phyloP scores from a whole-genome alignment of 2,329 filamentous ascomycete species.

The Daldinia sp. region DNA sequence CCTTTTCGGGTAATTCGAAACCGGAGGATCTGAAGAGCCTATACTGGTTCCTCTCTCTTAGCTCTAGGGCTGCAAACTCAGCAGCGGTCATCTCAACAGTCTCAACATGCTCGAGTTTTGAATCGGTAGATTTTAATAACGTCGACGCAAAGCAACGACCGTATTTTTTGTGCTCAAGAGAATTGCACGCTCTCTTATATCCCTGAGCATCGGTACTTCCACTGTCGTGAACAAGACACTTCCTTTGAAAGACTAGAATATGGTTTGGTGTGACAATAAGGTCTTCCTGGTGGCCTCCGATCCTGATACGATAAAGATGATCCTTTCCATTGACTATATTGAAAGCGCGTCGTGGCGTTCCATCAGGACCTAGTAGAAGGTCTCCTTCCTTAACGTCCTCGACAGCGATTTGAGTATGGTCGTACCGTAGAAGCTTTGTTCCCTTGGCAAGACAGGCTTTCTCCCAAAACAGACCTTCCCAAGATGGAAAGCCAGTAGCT shows the following conservation, averaged over 20 bases:
- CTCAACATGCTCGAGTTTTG: slow-evolving; percentile 41
- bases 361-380: slow-evolving; percentile 58
- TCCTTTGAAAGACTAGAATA: slow-evolving; percentile 55
- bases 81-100: slow-evolving; percentile 57
- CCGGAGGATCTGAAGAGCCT: slow-evolving; percentile 49
- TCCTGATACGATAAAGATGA: slow-evolving; percentile 58
- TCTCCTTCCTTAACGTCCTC: slow-evolving; percentile 60
- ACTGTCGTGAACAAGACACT: slow-evolving; percentile 16
- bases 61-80: slow-evolving; percentile 52
- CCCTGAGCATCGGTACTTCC: background rate
- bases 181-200: background rate
- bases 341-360: slow-evolving; percentile 56
- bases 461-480: slow-evolving; percentile 93
- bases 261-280: slow-evolving; percentile 60
- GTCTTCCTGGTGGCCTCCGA: slow-evolving; percentile 53
- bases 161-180: background rate
- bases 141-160: background rate
- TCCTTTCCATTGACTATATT: slow-evolving; percentile 59
- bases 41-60: slow-evolving; percentile 49
- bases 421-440: slow-evolving; percentile 54
- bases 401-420: slow-evolving; percentile 55
- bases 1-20: slow-evolving; percentile 40
- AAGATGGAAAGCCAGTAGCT: slow-evolving; percentile 93
- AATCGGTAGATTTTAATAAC: background rate
- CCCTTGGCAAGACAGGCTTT: slow-evolving; percentile 61